Evolutionary conservation across 352 stramenopile genomes (phyloP).

Genomic region (Globisporangium acanthophoron): DNA sequence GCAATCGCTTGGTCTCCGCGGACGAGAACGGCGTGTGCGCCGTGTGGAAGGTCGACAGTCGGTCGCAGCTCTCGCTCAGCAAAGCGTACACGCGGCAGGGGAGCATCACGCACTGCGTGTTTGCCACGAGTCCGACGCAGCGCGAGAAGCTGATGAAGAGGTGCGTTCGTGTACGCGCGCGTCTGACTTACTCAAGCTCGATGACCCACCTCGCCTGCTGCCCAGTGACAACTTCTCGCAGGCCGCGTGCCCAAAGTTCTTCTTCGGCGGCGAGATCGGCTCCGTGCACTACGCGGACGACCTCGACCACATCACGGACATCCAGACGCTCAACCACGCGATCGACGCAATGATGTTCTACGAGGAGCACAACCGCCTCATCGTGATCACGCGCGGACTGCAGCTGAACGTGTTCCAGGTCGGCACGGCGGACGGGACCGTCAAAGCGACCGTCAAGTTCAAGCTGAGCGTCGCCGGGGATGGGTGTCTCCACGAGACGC

Average conservation of each 20-base stretch:
- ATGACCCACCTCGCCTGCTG: neutral
- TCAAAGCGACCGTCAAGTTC: conserved; percentile 81
- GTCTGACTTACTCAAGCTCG: neutral
- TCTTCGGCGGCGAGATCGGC: conserved; percentile 90
- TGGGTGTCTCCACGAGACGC: conserved; percentile 70
- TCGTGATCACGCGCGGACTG: conserved; percentile 89
- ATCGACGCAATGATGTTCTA: conserved; percentile 91
- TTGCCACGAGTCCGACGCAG: conserved; percentile 45
- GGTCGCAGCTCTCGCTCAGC: conserved; percentile 67
- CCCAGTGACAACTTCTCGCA: conserved; percentile 45
- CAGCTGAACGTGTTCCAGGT: conserved; percentile 90
- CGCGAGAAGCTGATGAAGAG: conserved; percentile 37
- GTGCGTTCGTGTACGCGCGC: conserved; percentile 11
- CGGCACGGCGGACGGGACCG: conserved; percentile 63
- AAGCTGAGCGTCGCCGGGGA: conserved; percentile 89
- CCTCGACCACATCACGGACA: conserved; percentile 88
- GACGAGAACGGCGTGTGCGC: conserved; percentile 81
- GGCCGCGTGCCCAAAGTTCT: conserved; percentile 81
- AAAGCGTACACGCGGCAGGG: conserved; percentile 86
- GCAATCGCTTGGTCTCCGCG: conserved; percentile 86
- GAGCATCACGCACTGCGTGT: conserved; percentile 85
- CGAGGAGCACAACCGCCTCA: conserved; percentile 69
- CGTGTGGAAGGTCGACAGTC: conserved; percentile 85
- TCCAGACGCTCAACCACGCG: conserved; percentile 79
- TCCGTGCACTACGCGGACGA: conserved; percentile 91